phyloP scores from a whole-genome alignment of 176 grass and related monocot genomes.

The Oryza coarctata region DNA sequence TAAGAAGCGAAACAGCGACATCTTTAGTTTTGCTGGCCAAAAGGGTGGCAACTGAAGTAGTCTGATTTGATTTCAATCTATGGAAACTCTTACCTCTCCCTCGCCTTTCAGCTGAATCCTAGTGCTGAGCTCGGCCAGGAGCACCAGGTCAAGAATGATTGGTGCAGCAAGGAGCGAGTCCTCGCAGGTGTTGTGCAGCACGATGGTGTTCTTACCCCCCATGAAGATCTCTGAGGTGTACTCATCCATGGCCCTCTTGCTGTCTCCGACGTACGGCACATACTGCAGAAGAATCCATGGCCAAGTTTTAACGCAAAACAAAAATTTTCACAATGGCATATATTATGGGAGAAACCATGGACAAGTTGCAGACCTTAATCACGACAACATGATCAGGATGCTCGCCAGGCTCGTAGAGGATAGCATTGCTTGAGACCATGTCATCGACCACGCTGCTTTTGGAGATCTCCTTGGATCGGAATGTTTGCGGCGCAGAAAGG shows the following conservation, averaged over 20 bases:
- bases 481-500: slow-evolving; percentile 93
- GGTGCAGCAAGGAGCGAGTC: slow-evolving; percentile 89
- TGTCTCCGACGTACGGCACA: slow-evolving; percentile 93
- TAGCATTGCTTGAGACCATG: slow-evolving; percentile 95
- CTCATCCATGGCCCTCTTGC: slow-evolving; percentile 98
- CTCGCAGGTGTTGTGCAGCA: slow-evolving; percentile 98
- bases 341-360: background rate
- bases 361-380: slow-evolving; percentile 67
- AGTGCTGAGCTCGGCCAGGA: slow-evolving; percentile 91
- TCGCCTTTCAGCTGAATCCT: slow-evolving; percentile 93
- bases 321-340: background rate
- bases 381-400: slow-evolving; percentile 95
- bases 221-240: slow-evolving; percentile 99
- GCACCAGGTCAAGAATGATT: slow-evolving; percentile 94
- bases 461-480: slow-evolving; percentile 97
- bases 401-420: slow-evolving; percentile 88
- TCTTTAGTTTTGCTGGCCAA: background rate
- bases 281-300: slow-evolving; percentile 51
- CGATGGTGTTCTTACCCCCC: slow-evolving; percentile 89
- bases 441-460: slow-evolving; percentile 99
- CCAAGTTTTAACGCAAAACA: background rate
- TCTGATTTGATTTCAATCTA: background rate
- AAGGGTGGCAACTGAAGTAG: background rate
- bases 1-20: background rate
- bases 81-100: slow-evolving; percentile 52